Evolutionary conservation across 2,329 filamentous ascomycete genomes (phyloP).

Genomic region (Ophiostoma tasmaniense): DNA sequence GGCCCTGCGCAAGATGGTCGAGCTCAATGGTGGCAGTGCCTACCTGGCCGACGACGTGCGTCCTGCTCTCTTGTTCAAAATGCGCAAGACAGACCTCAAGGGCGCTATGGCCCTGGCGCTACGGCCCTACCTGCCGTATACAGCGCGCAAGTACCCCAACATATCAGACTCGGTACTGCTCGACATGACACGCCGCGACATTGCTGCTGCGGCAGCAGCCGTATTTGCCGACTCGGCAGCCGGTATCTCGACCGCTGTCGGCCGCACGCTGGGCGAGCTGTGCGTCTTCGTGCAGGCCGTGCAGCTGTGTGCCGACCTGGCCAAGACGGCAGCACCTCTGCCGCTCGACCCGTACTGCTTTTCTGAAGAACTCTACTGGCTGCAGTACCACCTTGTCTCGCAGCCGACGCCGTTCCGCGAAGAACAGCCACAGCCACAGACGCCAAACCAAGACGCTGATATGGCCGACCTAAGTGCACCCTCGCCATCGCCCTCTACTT

Average conservation of each 20-base stretch:
- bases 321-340: slow-evolving; percentile 13
- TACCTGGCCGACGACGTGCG: slow-evolving; percentile 14
- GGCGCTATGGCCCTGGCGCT: slow-evolving; percentile 28
- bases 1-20: slow-evolving; percentile 28
- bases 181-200: slow-evolving; percentile 15
- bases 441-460: slow-evolving; percentile 2
- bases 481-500: neutral
- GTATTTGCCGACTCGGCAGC: slow-evolving; percentile 23
- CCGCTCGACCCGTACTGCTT: slow-evolving; percentile 27
- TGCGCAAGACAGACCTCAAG: slow-evolving; percentile 29
- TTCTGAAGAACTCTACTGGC: slow-evolving; percentile 27
- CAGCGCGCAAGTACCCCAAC: slow-evolving; percentile 21
- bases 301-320: slow-evolving; percentile 20
- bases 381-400: slow-evolving; percentile 26
- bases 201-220: slow-evolving; percentile 17
- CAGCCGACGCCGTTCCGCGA: slow-evolving; percentile 25
- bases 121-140: slow-evolving; percentile 28
- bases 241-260: slow-evolving; percentile 22
- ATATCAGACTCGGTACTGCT: slow-evolving; percentile 23
- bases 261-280: slow-evolving; percentile 24
- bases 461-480: neutral
- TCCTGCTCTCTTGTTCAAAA: slow-evolving; percentile 20
- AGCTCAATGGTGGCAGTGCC: slow-evolving; percentile 23
- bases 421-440: slow-evolving; percentile 1
- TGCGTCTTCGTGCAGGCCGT: slow-evolving; percentile 25